These are phyloP conservation scores for Coffea humblotiana DNA, from an alignment of 305 asterid genomes.

Conservation along the genomic window DNA sequence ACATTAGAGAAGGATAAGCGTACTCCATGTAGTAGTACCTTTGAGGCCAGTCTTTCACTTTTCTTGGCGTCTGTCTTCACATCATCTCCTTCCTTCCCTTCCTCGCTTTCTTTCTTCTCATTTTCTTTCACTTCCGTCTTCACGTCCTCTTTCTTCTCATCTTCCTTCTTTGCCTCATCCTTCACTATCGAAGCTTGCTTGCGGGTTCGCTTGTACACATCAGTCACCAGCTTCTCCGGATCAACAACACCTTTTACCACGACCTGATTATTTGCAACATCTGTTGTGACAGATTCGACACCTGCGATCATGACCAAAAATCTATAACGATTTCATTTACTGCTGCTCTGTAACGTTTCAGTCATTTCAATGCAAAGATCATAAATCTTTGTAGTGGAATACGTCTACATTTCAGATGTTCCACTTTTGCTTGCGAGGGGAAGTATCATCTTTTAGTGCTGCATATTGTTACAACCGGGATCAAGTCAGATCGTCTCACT, in stretches of 20 bases:
- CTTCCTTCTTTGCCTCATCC: slow-evolving; percentile 58
- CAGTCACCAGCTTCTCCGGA: slow-evolving; percentile 68
- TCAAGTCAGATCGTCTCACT: too few species aligned
- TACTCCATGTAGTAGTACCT: slow-evolving; percentile 61
- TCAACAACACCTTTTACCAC: slow-evolving; percentile 67
- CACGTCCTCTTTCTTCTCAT: slow-evolving; percentile 43
- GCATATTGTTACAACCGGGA: background rate
- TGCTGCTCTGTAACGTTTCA: slow-evolving; percentile 21
- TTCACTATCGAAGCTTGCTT: slow-evolving; percentile 69
- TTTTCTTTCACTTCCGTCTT: slow-evolving; percentile 35
- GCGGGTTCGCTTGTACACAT: slow-evolving; percentile 72
- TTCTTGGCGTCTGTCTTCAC: slow-evolving; percentile 44
- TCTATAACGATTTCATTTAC: background rate
- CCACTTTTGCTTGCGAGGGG: background rate
- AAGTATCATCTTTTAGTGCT: background rate
- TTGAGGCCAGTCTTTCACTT: slow-evolving; percentile 58
- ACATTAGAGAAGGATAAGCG: slow-evolving; percentile 65
- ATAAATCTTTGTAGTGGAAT: background rate
- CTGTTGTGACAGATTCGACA: slow-evolving; percentile 68
- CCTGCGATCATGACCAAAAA: slow-evolving; percentile 35
- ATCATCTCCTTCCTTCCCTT: background rate
- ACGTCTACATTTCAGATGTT: background rate
- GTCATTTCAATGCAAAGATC: background rate
- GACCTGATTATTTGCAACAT: slow-evolving; percentile 55
- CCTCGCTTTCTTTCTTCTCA: slow-evolving; percentile 5